Evolutionary conservation across 192 early-diverging fungal species (phyloP).

Genomic region (Phycomyces blakesleeanus): DNA sequence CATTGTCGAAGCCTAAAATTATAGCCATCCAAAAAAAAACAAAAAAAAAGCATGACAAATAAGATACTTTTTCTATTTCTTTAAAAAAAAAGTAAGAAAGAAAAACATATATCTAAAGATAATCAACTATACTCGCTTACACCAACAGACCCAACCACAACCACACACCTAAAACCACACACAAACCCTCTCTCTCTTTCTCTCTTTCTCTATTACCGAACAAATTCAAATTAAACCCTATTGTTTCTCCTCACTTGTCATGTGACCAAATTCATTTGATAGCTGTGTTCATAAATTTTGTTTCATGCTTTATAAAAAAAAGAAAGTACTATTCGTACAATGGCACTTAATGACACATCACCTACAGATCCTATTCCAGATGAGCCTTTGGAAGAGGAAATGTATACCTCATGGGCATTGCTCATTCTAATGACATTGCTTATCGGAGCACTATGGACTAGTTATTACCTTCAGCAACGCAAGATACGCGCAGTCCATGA

Average conservation of each 20-base stretch:
- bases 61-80: background rate
- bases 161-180: no score
- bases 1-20: conserved; percentile 19
- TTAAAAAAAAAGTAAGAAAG: background rate
- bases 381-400: conserved; percentile 59
- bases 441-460: conserved; percentile 79
- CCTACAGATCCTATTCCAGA: conserved; percentile 6
- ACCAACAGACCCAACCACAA: no score
- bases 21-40: background rate
- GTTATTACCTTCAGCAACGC: conserved; percentile 85
- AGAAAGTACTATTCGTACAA: background rate
- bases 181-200: no score
- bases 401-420: conserved; percentile 77
- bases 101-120: background rate
- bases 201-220: no score
- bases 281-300: no score
- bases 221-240: no score
- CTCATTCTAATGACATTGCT: conserved; percentile 83
- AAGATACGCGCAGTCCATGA: conserved; percentile 91
- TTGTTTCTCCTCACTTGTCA: no score
- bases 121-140: no score
- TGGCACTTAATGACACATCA: conserved; percentile 10
- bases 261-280: no score
- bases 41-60: background rate
- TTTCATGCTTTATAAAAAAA: background rate